Base-by-base conservation (phyloP, 192 early-diverging fungal genomes). In the Rhizophagus clarus region DNA sequence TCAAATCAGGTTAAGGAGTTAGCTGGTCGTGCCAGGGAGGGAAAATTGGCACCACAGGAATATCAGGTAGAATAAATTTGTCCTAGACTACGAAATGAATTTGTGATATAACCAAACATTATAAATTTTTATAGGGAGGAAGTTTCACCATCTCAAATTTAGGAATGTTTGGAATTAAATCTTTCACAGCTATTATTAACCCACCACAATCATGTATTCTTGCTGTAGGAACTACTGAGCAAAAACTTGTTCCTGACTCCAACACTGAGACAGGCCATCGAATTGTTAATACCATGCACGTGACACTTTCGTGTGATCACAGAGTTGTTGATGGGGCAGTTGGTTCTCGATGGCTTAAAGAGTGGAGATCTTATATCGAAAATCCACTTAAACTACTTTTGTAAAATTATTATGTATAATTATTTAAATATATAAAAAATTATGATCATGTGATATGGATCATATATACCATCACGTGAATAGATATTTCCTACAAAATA, bases 151-250 rank as follows among this genome's bases (percentile, higher is more conserved):
- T 99, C 86, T 97, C 96, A 74, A 99, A 99, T 89, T 88, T 99
- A 78, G 97, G 97, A 79, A 99, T 99, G 97, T 97, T 90, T 81
- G 96, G 95, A 66, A 91, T 98, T 84, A 90, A 91, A 78, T 91
- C 94, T 81, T 99, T 99, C 88, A 95, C 96, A 47, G 97, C 97
- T 72, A 99, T 99, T 81, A 97, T 99, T 87, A 98, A 99, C 89
- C 95, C 95, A 49, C 96, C 96, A 29, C 97, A 98, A 79, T 85
- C 96, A 5, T 92, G 92, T 79, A 99, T 99, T 82, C 89, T 99
- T 45, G 96, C 96, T 80, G 92, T 99, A 40, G 97, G 97, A 82
- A 72, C 88, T 60, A 86, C 92, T n/a, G 86, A 90, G 84, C 89
- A 95, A 82, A 94, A 94, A 82, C 82, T 95, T 61, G 87, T 95